phyloP scores from a whole-genome alignment of 805 yeast genomes.

The Dipodascus albidus region DNA sequence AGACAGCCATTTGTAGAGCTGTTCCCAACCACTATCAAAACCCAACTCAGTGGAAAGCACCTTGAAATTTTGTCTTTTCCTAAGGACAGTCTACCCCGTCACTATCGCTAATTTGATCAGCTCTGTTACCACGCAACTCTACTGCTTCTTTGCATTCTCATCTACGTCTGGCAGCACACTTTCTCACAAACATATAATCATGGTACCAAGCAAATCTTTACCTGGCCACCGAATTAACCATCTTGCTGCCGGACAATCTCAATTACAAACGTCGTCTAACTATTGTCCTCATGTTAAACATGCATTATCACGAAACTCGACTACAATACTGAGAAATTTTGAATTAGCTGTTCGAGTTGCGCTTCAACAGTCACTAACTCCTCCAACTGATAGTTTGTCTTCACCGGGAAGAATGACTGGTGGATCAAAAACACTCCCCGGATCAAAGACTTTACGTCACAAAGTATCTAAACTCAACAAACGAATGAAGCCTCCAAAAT shows the following conservation, averaged over 20 bases:
- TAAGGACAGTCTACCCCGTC: no score
- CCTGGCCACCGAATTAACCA: conserved; percentile 2
- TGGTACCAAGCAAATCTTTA: conserved; percentile 3
- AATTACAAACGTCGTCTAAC: conserved; percentile 4
- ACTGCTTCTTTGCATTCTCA: neutral
- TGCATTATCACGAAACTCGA: neutral
- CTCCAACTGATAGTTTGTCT: neutral
- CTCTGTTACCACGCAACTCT: no score
- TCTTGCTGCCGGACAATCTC: conserved; percentile 4
- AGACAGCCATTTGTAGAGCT: neutral
- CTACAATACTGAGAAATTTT: conserved; percentile 3
- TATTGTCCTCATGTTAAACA: conserved; percentile 3
- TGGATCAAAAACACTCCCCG: neutral
- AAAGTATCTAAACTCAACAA: neutral
- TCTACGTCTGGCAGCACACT: neutral
- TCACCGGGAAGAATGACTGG: neutral
- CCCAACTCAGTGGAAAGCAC: neutral
- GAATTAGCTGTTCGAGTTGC: conserved; percentile 10
- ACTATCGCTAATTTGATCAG: neutral
- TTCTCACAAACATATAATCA: neutral
- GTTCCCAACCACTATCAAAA: neutral
- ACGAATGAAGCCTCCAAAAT: neutral
- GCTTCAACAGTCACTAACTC: neutral
- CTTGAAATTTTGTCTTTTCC: neutral
- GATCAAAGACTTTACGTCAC: neutral